Evolutionary conservation across 768 basidiomycete genomes (phyloP).

Genomic region (Nevesoporus exiguus): DNA sequence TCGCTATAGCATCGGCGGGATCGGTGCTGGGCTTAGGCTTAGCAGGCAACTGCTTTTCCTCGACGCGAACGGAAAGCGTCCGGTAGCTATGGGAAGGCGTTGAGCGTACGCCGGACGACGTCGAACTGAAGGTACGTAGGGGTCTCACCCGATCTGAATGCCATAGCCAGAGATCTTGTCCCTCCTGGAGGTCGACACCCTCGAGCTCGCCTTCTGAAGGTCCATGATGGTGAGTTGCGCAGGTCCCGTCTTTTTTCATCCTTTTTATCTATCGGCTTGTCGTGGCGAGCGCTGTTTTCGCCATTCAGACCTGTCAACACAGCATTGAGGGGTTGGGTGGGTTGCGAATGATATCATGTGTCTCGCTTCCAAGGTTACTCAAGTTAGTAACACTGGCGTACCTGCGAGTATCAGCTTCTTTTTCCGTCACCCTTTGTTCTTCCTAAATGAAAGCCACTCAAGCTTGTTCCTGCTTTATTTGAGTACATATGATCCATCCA

Average conservation of each 20-base stretch:
- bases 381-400: not conserved
- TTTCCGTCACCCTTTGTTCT: no score
- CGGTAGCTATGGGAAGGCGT: conserved; percentile 29
- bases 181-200: conserved; percentile 11
- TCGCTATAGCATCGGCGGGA: conserved; percentile 36
- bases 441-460: no score
- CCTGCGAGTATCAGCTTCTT: no score
- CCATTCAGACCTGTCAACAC: conserved; percentile 13
- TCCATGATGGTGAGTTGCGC: conserved; percentile 3
- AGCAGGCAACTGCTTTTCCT: conserved; percentile 22
- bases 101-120: not conserved
- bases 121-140: not conserved
- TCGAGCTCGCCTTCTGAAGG: conserved; percentile 18
- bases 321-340: no score
- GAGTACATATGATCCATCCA: no score
- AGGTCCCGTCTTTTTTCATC: not conserved
- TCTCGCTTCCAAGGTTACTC: not conserved
- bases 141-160: conserved; percentile 27
- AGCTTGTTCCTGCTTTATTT: no score
- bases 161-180: conserved; percentile 22
- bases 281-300: conserved; percentile 15
- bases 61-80: conserved; percentile 43
- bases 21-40: conserved; percentile 23
- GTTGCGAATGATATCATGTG: not conserved
- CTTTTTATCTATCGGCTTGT: conserved; percentile 3